phyloP scores from a whole-genome alignment of 768 basidiomycete species.

The Hygrocybe punicea region DNA sequence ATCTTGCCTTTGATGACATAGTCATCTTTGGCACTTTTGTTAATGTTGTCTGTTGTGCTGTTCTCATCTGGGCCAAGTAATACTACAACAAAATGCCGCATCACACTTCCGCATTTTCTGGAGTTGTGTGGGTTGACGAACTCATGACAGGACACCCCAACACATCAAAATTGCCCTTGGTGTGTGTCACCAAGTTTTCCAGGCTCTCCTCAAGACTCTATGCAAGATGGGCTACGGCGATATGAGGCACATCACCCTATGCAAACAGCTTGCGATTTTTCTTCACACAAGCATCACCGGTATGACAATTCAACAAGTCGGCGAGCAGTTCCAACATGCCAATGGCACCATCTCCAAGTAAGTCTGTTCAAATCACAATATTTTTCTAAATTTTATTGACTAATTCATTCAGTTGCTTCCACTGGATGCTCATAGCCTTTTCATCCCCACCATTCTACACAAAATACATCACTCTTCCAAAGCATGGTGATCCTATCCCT shows the following conservation, averaged over 20 bases:
- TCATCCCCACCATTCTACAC: conserved; percentile 16
- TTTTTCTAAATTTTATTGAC: conserved; percentile 1
- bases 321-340: no score
- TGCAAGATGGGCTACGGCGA: conserved; percentile 21
- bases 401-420: conserved; percentile 12
- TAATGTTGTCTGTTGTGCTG: not conserved
- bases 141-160: conserved; percentile 18
- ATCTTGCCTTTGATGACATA: no score
- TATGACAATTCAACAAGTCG: no score
- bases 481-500: conserved; percentile 14
- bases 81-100: not conserved
- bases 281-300: no score
- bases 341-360: conserved; percentile 10
- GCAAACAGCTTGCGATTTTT: not conserved
- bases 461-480: conserved; percentile 18
- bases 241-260: conserved; percentile 26
- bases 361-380: not conserved
- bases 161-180: conserved; percentile 1
- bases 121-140: conserved; percentile 18
- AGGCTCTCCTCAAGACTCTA: not conserved
- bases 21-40: no score
- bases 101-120: conserved; percentile 15
- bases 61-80: not conserved
- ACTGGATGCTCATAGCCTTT: conserved; percentile 9
- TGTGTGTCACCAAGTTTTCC: not conserved